Conservation (phyloP, 2,329 filamentous ascomycete genomes). For the Dactylellina sp. region DNA sequence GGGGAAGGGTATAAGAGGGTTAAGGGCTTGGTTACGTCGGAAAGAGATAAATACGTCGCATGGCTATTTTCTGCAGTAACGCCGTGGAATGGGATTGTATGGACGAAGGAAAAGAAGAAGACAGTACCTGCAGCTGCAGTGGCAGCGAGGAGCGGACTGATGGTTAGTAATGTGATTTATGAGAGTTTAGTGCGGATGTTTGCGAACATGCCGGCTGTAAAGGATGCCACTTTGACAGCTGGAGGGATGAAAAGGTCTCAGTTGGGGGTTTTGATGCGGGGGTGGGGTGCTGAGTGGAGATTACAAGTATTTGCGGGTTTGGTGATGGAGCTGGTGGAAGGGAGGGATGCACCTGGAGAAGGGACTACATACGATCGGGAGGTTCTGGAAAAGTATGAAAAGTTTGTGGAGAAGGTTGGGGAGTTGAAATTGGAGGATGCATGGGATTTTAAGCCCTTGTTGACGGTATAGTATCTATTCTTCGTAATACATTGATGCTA, state of each 20-base stretch:
- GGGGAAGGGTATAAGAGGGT: constrained; percentile 62
- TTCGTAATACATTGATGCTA: constrained; percentile 65
- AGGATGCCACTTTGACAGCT: constrained; percentile 65
- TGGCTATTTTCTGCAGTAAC: constrained; percentile 81
- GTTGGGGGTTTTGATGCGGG: constrained; percentile 69
- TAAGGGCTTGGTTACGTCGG: constrained; percentile 71
- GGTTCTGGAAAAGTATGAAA: constrained; percentile 68
- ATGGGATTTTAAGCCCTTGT: constrained; percentile 63
- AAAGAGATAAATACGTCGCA: constrained; percentile 76
- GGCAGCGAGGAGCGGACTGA: constrained; percentile 81
- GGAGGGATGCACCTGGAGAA: neutral
- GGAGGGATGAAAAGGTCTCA: constrained; percentile 64
- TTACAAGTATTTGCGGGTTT: constrained; percentile 77
- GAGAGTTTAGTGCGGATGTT: constrained; percentile 75
- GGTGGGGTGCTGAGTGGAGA: constrained; percentile 79
- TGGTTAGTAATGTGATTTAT: constrained; percentile 79
- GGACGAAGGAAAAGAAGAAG: constrained; percentile 63
- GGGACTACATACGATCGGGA: constrained; percentile 47
- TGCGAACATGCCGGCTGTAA: constrained; percentile 74
- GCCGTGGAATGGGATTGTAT: constrained; percentile 74
- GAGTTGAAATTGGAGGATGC: constrained; percentile 68
- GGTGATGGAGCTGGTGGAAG: constrained; percentile 71
- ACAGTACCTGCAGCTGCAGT: constrained; percentile 71
- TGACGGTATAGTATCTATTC: constrained; percentile 49
- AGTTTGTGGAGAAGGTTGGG: constrained; percentile 69